A percentile compares a stretch with the other conserved stretches of the same genome.
phyloP scores from a whole-genome alignment of 306 rosid species.

The Quercus variabilis region DNA sequence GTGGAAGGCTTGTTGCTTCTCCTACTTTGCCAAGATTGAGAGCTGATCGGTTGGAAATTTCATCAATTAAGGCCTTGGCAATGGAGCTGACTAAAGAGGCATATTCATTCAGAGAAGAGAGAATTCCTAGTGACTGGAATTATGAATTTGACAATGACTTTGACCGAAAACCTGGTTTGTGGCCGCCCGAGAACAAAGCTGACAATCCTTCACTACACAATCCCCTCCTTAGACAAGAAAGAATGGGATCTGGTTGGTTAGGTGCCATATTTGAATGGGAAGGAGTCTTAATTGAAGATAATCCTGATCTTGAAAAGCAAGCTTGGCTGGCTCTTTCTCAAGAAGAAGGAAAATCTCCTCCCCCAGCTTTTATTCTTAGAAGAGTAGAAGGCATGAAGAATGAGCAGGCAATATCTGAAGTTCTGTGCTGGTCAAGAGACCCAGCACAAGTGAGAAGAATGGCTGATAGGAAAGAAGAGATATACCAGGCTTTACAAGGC shows the following conservation, averaged over 20 bases:
- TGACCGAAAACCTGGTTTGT: slow-evolving; percentile 64
- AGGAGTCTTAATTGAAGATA: slow-evolving; percentile 83
- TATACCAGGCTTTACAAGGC: slow-evolving; percentile 84
- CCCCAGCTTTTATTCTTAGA: slow-evolving; percentile 67
- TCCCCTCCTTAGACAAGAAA: slow-evolving; percentile 88
- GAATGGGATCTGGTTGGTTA: slow-evolving; percentile 98
- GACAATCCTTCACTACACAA: slow-evolving; percentile 75
- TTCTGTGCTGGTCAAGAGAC: slow-evolving; percentile 97
- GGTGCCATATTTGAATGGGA: slow-evolving; percentile 98
- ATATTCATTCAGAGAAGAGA: slow-evolving; percentile 65
- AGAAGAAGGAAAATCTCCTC: slow-evolving; percentile 90
- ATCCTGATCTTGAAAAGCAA: slow-evolving; percentile 74
- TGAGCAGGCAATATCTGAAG: slow-evolving; percentile 90
- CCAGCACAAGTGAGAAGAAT: slow-evolving; percentile 65
- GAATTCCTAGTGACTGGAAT: slow-evolving; percentile 52
- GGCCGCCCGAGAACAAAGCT: slow-evolving; percentile 88
- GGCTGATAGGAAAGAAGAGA: slow-evolving; percentile 80
- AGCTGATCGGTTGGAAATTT: slow-evolving; percentile 18
- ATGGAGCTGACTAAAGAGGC: slow-evolving; percentile 80
- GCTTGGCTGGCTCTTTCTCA: slow-evolving; percentile 79
- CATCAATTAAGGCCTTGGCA: slow-evolving; percentile 59
- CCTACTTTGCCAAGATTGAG: slow-evolving; percentile 40
- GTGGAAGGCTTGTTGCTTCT: slow-evolving; percentile 48
- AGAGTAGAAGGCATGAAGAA: slow-evolving; percentile 95
- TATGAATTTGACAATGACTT: slow-evolving; percentile 47